Base-by-base conservation (phyloP, 768 basidiomycete species). In the Calocybe cyanea region DNA sequence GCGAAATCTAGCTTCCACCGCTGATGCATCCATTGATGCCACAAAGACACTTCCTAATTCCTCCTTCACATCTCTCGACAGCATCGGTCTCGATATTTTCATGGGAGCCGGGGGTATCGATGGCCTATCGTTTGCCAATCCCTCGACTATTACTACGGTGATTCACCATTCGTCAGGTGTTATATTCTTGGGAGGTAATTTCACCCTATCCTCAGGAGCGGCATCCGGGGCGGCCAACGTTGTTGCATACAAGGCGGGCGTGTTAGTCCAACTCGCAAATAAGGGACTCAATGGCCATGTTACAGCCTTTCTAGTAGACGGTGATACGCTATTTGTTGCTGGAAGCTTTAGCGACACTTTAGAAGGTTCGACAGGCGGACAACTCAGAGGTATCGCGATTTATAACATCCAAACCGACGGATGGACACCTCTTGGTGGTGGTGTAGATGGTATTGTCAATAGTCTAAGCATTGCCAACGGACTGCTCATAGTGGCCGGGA, bases 261-360 rank as follows among this genome's bases (percentile, higher is more conserved):
- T 63, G 3, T 67, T 90, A 21, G 57, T 67, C 7, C 56, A 74
- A 0, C 59, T 93, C 14, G 58, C 83, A 0, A 68, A 75, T 10
- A 75, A 76, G 20, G 96, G 96, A 8, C 72, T 98, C 43, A 82
- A 94, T 58, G 94, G 89, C 2, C 64, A 75, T 7, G 90, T 98
- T 7, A 71, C 76, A 7, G 76, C 89, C 0, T 61, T 94, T 32
- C 69, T 76, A n/a, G 56, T 86, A 24, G 66, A 73, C 43, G 81
- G 78, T 9, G 74, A 87, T 55, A 70, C 69, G 15, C 64, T 98
- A 9, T 96, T 77, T 60, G 81, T 94, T 32, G 95, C 92, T n/a
- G 96, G 96, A 0, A 70, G 81, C 0, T 99, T 99, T 69, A 75
- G 72, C 0, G 83, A 87, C 50, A 87, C 91, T 0, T 62, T 63